phyloP scores from a whole-genome alignment of 2,329 filamentous ascomycete genomes.

The Pseudogymnoascus sp. region DNA sequence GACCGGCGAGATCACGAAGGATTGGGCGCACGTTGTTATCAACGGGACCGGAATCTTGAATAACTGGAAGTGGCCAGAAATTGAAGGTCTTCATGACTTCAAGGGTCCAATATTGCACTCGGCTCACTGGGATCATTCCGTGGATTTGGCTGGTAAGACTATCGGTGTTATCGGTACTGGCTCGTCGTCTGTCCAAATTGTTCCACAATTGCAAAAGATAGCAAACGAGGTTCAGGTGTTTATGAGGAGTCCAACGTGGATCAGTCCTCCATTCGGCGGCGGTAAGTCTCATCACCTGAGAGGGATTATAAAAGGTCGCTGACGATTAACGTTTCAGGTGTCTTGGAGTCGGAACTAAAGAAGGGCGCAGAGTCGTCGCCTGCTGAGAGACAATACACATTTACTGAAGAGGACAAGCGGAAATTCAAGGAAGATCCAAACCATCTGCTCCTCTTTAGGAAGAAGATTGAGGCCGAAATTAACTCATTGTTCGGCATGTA shows the following conservation, averaged over 20 bases:
- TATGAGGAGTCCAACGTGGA: slow-evolving; percentile 18
- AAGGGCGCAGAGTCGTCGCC: slow-evolving; percentile 24
- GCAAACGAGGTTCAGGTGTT: slow-evolving; percentile 27
- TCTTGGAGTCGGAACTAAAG: slow-evolving; percentile 24
- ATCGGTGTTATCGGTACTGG: slow-evolving; percentile 32
- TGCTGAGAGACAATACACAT: slow-evolving; percentile 33
- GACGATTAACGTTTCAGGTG: slow-evolving; percentile 10
- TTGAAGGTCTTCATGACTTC: slow-evolving; percentile 39
- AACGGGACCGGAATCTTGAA: slow-evolving; percentile 22
- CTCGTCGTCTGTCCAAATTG: slow-evolving; percentile 30
- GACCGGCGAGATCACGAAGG: slow-evolving; percentile 28
- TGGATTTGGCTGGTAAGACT: slow-evolving; percentile 29
- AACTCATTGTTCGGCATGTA: slow-evolving; percentile 37
- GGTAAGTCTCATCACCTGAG: slow-evolving; percentile 9
- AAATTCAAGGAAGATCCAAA: slow-evolving; percentile 34
- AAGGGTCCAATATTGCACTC: slow-evolving; percentile 38
- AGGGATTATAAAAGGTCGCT: not conserved
- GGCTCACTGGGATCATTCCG: slow-evolving; percentile 33
- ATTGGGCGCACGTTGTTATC: slow-evolving; percentile 20
- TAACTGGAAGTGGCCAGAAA: slow-evolving; percentile 37
- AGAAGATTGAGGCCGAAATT: slow-evolving; percentile 35
- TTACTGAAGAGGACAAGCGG: slow-evolving; percentile 32
- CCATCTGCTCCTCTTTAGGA: slow-evolving; percentile 34
- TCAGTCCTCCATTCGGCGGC: slow-evolving; percentile 17
- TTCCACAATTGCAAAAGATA: slow-evolving; percentile 22